Evolutionary conservation across 1,139 yeast genomes (phyloP), one percentile per base, ranked within the genome.

Genomic region (Magnusiomyces fungicola): DNA sequence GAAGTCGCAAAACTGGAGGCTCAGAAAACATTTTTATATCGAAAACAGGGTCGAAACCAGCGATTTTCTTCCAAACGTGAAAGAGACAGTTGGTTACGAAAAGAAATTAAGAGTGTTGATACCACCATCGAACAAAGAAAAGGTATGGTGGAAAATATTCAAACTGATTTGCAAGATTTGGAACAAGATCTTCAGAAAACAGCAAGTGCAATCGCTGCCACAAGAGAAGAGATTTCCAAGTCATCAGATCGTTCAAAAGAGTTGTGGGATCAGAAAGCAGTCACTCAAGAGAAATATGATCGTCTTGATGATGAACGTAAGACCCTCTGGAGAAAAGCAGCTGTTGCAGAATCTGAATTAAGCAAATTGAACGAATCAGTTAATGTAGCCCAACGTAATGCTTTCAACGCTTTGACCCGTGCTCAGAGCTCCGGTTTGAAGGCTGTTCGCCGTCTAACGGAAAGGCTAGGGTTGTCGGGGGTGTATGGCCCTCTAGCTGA

Each of bases 401-500:
- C 86, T 1, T 74, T 76, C 53, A 87, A 80, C 56, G 82, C 90
- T 0, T 57, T 62, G 59, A 59, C 57, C 46, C 50, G 90, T 78
- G 68, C 75, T 85, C 57, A 74, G 57, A 77, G 86, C 5, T 70
- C 74, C 46, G 97, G 96, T 16, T 69, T 89, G 18, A 75, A 75
- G 30, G 79, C 88, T 1, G 87, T 88, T 2, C 75, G 74, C 48
- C 68, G 74, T 10, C 82, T 89, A 36, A 72, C 83, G 0, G 50
- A 74, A 42, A 73, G 73, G 49, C 51, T 57, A 14, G 78, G 79
- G 10, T 65, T 89, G 36, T 66, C 69, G 1, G 78, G 83, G 6
- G 94, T 88, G 2, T 81, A 77, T 65, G 98, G 98, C 0, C 82
- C 95, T 0, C 67, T 92, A 22, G 94, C 95, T 32, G 96, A 89